A percentile compares a stretch with the other conserved stretches of the same genome.
These are phyloP conservation scores for Eucalyptus tenuipes DNA, from an alignment of 345 rosid species.

Conservation along the genomic window DNA sequence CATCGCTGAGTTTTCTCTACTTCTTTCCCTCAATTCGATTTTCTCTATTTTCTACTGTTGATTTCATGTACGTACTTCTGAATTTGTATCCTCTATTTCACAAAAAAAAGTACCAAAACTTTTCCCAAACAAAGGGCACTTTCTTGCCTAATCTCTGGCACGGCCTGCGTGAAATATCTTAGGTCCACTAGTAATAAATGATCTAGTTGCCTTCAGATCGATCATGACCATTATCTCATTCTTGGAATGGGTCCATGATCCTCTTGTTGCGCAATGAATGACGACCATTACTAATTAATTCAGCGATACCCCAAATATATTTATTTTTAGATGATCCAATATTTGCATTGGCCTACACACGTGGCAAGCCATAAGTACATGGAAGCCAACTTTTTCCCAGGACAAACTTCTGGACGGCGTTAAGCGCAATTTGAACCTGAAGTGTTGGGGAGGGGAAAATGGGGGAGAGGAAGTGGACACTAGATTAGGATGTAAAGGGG, in stretches of 20 bases:
- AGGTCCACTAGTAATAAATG: background rate
- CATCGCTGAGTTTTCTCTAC: background rate
- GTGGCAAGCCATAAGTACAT: background rate
- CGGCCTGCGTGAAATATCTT: background rate
- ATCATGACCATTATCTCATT: background rate
- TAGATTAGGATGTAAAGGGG: background rate
- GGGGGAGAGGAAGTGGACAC: background rate
- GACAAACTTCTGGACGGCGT: background rate
- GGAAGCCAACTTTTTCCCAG: background rate
- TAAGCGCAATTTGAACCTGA: background rate
- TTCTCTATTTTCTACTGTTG: background rate
- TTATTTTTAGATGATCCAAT: background rate
- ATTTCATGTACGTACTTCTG: background rate
- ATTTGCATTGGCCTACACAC: background rate
- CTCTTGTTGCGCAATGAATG: background rate
- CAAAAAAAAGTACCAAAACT: background rate
- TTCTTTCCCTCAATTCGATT: background rate
- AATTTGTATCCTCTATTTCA: background rate
- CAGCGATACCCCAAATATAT: background rate
- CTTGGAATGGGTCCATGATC: background rate
- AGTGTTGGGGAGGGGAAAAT: background rate
- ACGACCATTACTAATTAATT: background rate
- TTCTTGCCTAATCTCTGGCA: background rate
- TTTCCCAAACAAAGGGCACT: background rate
- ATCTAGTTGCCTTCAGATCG: background rate